phyloP scores from a whole-genome alignment of 768 basidiomycete genomes.

The Russula griseocarnosa region DNA sequence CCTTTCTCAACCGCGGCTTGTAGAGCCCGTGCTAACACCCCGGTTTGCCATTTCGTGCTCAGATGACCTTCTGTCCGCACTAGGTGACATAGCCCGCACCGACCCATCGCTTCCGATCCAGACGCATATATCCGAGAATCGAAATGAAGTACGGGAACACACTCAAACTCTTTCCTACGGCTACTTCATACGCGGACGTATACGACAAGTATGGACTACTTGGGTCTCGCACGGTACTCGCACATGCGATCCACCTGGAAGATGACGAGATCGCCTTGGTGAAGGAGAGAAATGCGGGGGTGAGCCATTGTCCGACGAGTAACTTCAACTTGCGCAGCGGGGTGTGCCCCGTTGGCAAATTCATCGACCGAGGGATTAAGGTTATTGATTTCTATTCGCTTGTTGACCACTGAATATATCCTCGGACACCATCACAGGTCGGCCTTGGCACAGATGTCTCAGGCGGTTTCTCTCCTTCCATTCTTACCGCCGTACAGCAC shows the following conservation, averaged over 20 bases:
- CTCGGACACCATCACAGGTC: conserved; percentile 49
- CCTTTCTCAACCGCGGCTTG: conserved; percentile 53
- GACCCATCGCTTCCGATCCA: conserved; percentile 73
- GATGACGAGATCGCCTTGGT: conserved; percentile 72
- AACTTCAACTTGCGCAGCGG: conserved; percentile 91
- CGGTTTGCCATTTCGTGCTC: conserved; percentile 96
- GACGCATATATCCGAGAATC: conserved; percentile 90
- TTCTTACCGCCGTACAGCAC: conserved; percentile 70
- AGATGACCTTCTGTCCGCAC: conserved; percentile 52
- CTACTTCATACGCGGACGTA: conserved; percentile 66
- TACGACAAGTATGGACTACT: conserved; percentile 80
- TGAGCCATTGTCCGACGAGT: conserved; percentile 92
- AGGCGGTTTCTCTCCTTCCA: conserved; percentile 81
- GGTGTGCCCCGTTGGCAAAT: conserved; percentile 69
- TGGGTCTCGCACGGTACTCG: conserved; percentile 75
- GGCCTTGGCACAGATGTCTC: conserved; percentile 93
- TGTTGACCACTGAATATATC: not conserved
- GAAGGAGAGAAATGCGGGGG: conserved; percentile 57
- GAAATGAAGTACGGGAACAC: conserved; percentile 64
- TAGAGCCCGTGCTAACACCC: conserved; percentile 89
- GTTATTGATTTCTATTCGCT: conserved; percentile 32
- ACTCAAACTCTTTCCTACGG: conserved; percentile 59
- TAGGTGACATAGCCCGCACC: conserved; percentile 58
- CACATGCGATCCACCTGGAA: conserved; percentile 79
- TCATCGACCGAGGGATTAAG: conserved; percentile 84